phyloP scores from a whole-genome alignment of 2,329 filamentous ascomycete genomes.

The Nigrograna mackinnonii region DNA sequence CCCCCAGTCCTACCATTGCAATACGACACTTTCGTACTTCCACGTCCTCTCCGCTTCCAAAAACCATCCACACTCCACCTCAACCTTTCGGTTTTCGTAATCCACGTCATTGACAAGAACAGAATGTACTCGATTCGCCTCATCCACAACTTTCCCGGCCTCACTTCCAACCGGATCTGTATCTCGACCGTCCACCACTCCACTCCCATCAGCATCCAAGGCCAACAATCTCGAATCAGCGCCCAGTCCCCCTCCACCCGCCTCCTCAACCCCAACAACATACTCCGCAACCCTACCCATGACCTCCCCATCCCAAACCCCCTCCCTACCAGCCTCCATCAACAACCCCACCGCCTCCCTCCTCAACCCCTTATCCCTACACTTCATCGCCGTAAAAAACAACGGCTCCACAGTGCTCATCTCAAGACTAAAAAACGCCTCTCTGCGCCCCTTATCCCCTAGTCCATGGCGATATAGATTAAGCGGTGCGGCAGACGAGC shows the following conservation, averaged over 20 bases:
- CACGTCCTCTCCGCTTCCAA: neutral
- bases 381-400: neutral
- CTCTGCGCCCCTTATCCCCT: no score
- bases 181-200: no score
- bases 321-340: slow-evolving; percentile 5
- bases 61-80: slow-evolving; percentile 5
- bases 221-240: neutral
- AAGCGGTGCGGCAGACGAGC: no score
- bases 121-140: no score
- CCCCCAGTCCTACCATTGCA: no score
- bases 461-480: no score
- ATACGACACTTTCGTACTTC: neutral
- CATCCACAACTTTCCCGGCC: neutral
- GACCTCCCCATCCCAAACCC: slow-evolving; percentile 8
- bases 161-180: neutral
- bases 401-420: neutral
- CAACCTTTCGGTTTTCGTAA: neutral
- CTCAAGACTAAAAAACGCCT: neutral
- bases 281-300: slow-evolving; percentile 1
- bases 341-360: slow-evolving; percentile 3
- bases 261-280: neutral
- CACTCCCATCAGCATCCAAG: neutral
- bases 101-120: neutral
- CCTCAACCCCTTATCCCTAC: neutral
- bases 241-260: neutral